phyloP scores from a whole-genome alignment of 306 rosid species.

The Dryas octopetala region DNA sequence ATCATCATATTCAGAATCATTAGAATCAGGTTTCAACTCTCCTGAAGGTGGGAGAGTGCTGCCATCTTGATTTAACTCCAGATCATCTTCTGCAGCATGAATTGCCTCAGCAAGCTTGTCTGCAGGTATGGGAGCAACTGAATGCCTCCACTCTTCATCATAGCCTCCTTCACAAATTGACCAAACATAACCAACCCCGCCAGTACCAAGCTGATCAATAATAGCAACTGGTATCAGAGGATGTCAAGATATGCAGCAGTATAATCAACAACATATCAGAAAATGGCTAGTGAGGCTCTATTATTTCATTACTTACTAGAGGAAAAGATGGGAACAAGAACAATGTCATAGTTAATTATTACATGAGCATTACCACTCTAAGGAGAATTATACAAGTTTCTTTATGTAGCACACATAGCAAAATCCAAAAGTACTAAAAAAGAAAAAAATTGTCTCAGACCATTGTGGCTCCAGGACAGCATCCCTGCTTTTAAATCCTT shows the following conservation, averaged over 20 bases:
- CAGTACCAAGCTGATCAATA: conserved; percentile 76
- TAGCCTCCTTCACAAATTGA: conserved; percentile 75
- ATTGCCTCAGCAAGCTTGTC: conserved; percentile 69
- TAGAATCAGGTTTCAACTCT: conserved; percentile 64
- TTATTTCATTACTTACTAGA: neutral
- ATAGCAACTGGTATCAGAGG: conserved; percentile 27
- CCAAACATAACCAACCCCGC: conserved; percentile 92
- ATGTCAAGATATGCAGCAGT: neutral
- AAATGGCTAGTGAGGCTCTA: neutral
- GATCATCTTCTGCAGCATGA: conserved; percentile 59
- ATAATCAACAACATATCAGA: neutral
- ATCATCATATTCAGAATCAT: conserved; percentile 64
- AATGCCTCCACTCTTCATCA: conserved; percentile 98
- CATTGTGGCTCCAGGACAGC: neutral
- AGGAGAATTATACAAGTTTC: neutral
- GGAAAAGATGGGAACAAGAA: neutral
- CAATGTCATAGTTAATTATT: neutral
- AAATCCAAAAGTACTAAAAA: neutral
- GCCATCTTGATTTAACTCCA: conserved; percentile 59
- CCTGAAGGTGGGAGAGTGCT: conserved; percentile 75
- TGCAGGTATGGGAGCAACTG: conserved; percentile 89
- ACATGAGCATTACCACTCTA: neutral
- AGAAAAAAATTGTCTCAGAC: neutral
- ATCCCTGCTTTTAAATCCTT: neutral
- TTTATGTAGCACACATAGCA: neutral